Conservation (phyloP, 2,329 filamentous ascomycete species). For the Sordariomycetes sp. region DNA sequence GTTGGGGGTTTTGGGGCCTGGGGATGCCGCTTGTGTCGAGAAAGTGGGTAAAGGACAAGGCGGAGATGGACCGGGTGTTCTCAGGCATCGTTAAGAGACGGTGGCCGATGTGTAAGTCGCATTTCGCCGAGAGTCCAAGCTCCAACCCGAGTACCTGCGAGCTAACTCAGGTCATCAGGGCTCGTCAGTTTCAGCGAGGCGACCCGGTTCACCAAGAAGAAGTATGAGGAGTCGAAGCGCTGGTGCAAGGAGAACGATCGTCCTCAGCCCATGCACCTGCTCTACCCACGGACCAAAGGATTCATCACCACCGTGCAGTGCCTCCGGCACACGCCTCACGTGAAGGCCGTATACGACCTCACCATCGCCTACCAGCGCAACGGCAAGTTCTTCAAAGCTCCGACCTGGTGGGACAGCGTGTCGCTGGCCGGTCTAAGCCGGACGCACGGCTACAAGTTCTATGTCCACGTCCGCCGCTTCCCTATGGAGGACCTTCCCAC, state of each 20-base stretch:
- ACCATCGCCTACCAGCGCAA: conserved; percentile 41
- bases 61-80: conserved; percentile 47
- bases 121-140: background rate
- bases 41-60: conserved; percentile 45
- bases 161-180: conserved; percentile 27
- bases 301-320: conserved; percentile 50
- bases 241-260: conserved; percentile 41
- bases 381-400: conserved; percentile 30
- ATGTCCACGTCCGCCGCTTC: conserved; percentile 38
- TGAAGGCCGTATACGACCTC: conserved; percentile 44
- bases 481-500: conserved; percentile 34
- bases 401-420: conserved; percentile 42
- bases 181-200: conserved; percentile 55
- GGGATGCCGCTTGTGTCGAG: conserved; percentile 53
- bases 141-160: background rate
- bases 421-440: conserved; percentile 26
- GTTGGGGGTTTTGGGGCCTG: conserved; percentile 55
- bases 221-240: conserved; percentile 35
- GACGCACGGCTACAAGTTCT: conserved; percentile 31
- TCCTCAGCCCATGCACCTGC: conserved; percentile 42
- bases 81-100: conserved; percentile 35
- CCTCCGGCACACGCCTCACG: conserved; percentile 35
- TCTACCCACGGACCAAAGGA: conserved; percentile 50
- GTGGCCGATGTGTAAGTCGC: conserved; percentile 45
- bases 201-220: conserved; percentile 45